Base-by-base conservation (phyloP, 2,329 filamentous ascomycete species). In the Hypomyces rosellus region DNA sequence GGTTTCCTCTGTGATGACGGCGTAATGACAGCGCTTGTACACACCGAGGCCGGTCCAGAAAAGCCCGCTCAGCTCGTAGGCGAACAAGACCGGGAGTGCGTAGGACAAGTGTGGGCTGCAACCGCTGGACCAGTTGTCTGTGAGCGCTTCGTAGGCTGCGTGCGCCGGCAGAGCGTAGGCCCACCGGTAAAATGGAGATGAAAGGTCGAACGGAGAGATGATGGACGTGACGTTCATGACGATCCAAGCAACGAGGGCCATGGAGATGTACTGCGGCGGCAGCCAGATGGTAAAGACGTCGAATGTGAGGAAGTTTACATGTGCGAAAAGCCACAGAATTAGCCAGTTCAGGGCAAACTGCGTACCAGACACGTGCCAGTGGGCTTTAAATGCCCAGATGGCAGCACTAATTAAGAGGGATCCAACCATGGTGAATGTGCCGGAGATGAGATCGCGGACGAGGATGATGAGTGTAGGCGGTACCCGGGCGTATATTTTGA, bases 281-380 rank as follows among this genome's bases (percentile, higher is more conserved):
- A 20, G 20, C 20, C 20, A 20, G 20, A 20, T 20, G 20, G 20
- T 20, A 20, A 20, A 20, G 20, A 20, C 20, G 20, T 20, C 20
- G 20, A 20, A 20, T 20, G 20, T 20, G 20, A 20, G 20, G 20
- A 20, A 20, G 20, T 20, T 20, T 20, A 20, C 20, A 20, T 20
- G 20, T 5, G 20, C 20, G 20, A 20, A 20, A 20, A 20, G 20
- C 20, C 20, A 20, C 20, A 59, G 15, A 18, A 47, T 48, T 5
- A 57, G n/a, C 58, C 58, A 60, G 1, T 46, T 55, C 0, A 60
- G 22, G 18, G 50, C 54, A 33, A 53, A 59, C 39, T 56, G 57
- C 2, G 36, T 43, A 4, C 49, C 45, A 4, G 52, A 45, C 30
- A 54, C 48, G 3, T 54, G 13, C 57, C 57, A 59, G 16, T 48